Evolutionary conservation across 495 filamentous ascomycete species (phyloP), one percentile per base, ranked within the genome.

Genomic region (Xylaria longipes): DNA sequence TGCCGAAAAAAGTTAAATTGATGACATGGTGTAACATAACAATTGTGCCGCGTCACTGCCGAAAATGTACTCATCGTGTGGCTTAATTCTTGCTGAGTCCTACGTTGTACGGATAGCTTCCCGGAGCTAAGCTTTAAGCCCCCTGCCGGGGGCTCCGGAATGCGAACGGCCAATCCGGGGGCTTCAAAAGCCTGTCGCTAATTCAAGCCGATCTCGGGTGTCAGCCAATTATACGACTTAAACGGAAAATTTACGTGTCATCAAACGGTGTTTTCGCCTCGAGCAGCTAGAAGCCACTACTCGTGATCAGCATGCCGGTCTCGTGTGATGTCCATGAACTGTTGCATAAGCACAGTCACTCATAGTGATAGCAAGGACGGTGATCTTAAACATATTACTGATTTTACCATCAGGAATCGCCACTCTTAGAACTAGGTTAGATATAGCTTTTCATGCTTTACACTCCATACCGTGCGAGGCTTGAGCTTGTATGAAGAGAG

Each of bases 191-290:
- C 31, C 12, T 5, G 57, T 60, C 57, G 9, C 33, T n/a, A 11
- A n/a, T 37, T 37, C 11, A 60, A 60, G 25, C 57, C 57, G 20
- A 22, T 29, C 20, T 37, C 17, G 33, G 57, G 20, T 3, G 31
- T 56, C 45, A 25, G 8, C 27, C 12, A 22, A 33, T 2, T 60
- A n/a, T n/a, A 37, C 20, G 57, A 9, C 17, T 60, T 35, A 22
- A 60, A 37, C 57, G 57, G 57, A 37, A 60, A 11, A 22, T n/a
- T 35, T 60, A 60, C 57, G 57, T 11, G 15, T 37, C 11, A 60
- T 37, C 5, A 60, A 60, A 35, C n/a, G 31, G 15, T 37, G 33
- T 37, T 20, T 11, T 60, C 25, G 33, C 14, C 6, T 33, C 7
- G 46, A 50, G 20, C 8, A 22, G n/a, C n/a, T 9, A 25, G 37